Evolutionary conservation across 139 green algal genomes (phyloP).

Genomic region (Dunaliella primolecta): DNA sequence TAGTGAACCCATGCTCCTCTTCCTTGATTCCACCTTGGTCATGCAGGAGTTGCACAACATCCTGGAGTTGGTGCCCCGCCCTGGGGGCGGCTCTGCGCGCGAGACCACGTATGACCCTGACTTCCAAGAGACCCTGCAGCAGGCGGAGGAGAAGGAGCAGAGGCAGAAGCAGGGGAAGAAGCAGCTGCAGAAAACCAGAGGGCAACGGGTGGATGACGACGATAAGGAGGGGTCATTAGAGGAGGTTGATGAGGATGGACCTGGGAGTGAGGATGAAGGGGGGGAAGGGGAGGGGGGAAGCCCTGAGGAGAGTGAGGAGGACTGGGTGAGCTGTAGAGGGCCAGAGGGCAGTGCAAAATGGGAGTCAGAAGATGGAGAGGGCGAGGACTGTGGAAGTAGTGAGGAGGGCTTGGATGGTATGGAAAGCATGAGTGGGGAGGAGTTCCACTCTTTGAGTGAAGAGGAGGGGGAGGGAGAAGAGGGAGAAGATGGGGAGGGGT

Average conservation of each 20-base stretch:
- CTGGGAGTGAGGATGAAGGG: neutral
- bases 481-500: neutral
- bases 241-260: neutral
- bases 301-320: neutral
- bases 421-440: constrained; percentile 8
- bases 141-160: constrained; percentile 11
- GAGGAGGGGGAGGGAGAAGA: constrained; percentile 15
- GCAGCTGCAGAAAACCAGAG: too few species aligned
- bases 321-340: constrained; percentile 3
- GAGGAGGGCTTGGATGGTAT: constrained; percentile 2
- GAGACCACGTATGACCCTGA: constrained; percentile 31
- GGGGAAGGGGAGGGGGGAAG: neutral
- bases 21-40: too few species aligned
- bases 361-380: constrained; percentile 14
- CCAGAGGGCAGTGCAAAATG: constrained; percentile 5
- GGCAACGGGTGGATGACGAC: constrained; percentile 21
- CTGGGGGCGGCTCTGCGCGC: constrained; percentile 3
- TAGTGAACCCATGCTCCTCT: too few species aligned
- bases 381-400: constrained; percentile 6
- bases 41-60: constrained; percentile 79
- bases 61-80: constrained; percentile 62
- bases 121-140: constrained; percentile 15
- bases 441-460: constrained; percentile 1
- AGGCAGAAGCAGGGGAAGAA: constrained; percentile 6
- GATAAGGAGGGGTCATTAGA: too few species aligned